These are phyloP conservation scores for Exophiala calicioides DNA, from an alignment of 2,329 filamentous ascomycete genomes.

Conservation along the genomic window DNA sequence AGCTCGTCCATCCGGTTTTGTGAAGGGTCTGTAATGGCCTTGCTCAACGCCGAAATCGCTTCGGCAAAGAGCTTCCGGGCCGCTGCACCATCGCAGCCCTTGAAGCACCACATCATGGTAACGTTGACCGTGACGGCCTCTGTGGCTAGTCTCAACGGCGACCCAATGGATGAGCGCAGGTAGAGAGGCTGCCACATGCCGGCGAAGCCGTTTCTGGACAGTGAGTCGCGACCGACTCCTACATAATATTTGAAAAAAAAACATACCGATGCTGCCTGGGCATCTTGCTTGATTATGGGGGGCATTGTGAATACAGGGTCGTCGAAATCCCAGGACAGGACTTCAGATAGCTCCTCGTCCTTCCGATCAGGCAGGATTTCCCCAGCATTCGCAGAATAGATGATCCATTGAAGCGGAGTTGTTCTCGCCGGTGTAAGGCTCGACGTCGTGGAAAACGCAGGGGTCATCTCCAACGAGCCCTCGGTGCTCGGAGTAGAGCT, in stretches of 20 bases:
- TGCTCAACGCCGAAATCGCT: constrained; percentile 24
- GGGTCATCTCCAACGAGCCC: not conserved
- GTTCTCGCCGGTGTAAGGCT: not conserved
- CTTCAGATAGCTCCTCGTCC: not conserved
- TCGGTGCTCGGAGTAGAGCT: constrained; percentile 13
- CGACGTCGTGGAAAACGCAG: constrained; percentile 4
- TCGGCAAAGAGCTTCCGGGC: constrained; percentile 25
- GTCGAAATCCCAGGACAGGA: not conserved
- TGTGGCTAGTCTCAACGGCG: constrained; percentile 29
- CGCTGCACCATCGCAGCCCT: constrained; percentile 22
- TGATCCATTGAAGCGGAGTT: constrained; percentile 22
- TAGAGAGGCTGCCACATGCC: constrained; percentile 28
- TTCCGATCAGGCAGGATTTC: not conserved
- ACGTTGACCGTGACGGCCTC: constrained; percentile 30
- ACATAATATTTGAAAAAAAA: constrained; percentile 31
- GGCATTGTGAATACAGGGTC: constrained; percentile 15
- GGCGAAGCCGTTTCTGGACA: constrained; percentile 24
- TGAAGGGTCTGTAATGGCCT: constrained; percentile 24
- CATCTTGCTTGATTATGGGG: constrained; percentile 16
- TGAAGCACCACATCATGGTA: constrained; percentile 29
- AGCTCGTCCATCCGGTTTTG: constrained; percentile 26
- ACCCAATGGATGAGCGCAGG: constrained; percentile 17
- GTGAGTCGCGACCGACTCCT: constrained; percentile 18
- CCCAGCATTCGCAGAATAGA: constrained; percentile 14
- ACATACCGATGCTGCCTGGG: constrained; percentile 24